Conservation (phyloP, 441 rosid genomes). For the Hura crepitans region DNA sequence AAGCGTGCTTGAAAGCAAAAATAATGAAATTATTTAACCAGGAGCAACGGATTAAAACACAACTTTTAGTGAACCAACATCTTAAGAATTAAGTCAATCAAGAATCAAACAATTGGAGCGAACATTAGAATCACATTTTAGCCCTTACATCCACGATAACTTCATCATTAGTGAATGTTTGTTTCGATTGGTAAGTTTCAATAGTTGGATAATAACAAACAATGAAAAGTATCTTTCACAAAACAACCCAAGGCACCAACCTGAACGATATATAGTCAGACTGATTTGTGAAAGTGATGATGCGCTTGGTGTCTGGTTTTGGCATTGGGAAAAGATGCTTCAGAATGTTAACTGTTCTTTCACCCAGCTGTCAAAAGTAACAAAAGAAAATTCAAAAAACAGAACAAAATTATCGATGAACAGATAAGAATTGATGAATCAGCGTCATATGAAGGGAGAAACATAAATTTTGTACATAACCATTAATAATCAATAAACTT, state of each 20-base stretch:
- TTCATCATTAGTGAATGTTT: neutral
- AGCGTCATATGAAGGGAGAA: neutral
- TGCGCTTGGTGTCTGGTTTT: conserved; percentile 69
- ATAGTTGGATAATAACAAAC: neutral
- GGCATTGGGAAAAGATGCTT: conserved; percentile 92
- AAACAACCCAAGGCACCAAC: conserved; percentile 33
- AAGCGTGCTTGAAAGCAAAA: no score
- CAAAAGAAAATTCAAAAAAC: neutral
- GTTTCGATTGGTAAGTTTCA: neutral
- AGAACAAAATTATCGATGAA: neutral
- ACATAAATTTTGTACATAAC: neutral
- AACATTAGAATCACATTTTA: neutral
- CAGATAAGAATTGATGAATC: neutral
- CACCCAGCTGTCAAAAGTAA: conserved; percentile 51
- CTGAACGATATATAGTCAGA: conserved; percentile 88
- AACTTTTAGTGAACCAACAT: no score
- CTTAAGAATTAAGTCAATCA: no score
- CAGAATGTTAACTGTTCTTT: conserved; percentile 66
- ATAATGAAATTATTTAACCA: no score
- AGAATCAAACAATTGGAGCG: no score
- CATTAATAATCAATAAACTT: neutral
- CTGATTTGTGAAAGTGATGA: conserved; percentile 76
- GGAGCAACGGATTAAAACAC: no score
- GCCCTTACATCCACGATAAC: neutral
- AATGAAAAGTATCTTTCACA: neutral